Base-by-base conservation (phyloP, 345 rosid genomes). In the Eucalyptus dawsonii region DNA sequence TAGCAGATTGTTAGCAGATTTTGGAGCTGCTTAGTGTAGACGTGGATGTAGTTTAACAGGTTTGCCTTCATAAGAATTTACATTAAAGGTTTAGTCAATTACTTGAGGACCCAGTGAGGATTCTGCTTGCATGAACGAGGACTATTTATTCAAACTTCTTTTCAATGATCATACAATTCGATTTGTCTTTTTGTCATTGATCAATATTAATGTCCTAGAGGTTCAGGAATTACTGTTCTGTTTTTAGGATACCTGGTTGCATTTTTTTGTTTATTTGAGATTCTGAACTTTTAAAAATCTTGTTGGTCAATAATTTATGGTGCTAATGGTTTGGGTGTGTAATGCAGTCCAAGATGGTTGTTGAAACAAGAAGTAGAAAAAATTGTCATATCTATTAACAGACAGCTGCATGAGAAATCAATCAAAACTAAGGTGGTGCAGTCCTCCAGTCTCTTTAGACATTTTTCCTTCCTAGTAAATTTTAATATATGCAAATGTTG, bases 281-380 rank as follows among this genome's bases (percentile, higher is more conserved):
- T 29, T 54, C 44, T 50, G 25, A 15, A n/a, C 53, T 85, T 50
- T 15, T 50, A n/a, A 50, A 50, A 49, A 86, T 50, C 13, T 50
- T 37, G 53, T 49, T n/a, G 11, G 34, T 50, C 60, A n/a, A 54
- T 86, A n/a, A 50, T n/a, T 42, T 56, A 31, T 86, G 88, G 62
- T 51, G 42, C 65, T 86, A 86, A 19, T 89, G 67, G 34, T 50
- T 90, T 80, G 85, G 81, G 88, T 87, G 81, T 87, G 80, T 65
- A 47, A 50, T 94, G 93, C 96, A 98, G 99, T 92, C 95, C 99
- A 89, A 94, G 96, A 91, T 98, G 97, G 97, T 89, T 97, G 87
- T 89, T 98, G 95, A 97, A 97, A 95, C 99, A 94, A 91, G 99
- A 97, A 94, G 99, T 98, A 72, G 94, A 96, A 86, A 98, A 98